phyloP scores from a whole-genome alignment of 2,329 filamentous ascomycete species.

The Aureobasidium namibiae region DNA sequence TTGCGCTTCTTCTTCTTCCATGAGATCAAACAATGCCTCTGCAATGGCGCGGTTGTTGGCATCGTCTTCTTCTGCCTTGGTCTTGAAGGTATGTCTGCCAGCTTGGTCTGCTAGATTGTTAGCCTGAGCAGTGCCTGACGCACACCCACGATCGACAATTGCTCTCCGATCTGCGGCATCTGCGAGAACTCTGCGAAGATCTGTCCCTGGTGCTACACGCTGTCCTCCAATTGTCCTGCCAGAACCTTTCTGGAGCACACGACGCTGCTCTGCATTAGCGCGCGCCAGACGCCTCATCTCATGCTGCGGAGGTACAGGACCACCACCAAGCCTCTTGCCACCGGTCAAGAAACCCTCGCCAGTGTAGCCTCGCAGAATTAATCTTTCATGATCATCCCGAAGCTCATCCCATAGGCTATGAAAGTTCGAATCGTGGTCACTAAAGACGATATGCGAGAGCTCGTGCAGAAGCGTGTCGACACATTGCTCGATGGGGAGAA shows the following conservation, averaged over 20 bases:
- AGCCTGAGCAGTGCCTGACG: conserved; percentile 58
- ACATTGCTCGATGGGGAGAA: conserved; percentile 70
- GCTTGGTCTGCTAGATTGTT: conserved; percentile 60
- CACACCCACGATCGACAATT: conserved; percentile 65
- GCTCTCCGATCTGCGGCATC: conserved; percentile 60
- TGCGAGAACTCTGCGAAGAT: conserved; percentile 65
- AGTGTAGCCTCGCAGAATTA: conserved; percentile 75
- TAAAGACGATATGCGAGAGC: conserved; percentile 77
- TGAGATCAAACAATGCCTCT: conserved; percentile 75
- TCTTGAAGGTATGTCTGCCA: conserved; percentile 66
- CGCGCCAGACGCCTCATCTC: conserved; percentile 71
- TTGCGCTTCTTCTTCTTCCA: conserved; percentile 64
- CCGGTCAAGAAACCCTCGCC: conserved; percentile 79
- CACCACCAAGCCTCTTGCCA: conserved; percentile 66
- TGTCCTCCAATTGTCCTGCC: conserved; percentile 67
- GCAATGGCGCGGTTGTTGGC: conserved; percentile 83
- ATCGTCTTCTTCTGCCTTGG: conserved; percentile 77
- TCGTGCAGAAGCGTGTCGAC: conserved; percentile 93
- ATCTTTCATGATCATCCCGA: conserved; percentile 71
- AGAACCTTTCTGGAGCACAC: conserved; percentile 49
- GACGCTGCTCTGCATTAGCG: conserved; percentile 58
- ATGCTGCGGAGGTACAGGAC: conserved; percentile 53
- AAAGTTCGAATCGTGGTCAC: conserved; percentile 75
- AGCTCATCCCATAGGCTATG: conserved; percentile 84
- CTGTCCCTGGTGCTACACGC: conserved; percentile 47